A percentile compares a stretch with the other conserved stretches of the same genome.
phyloP scores from a whole-genome alignment of 257 asterid genomes.

The Haberlea rhodopensis region DNA sequence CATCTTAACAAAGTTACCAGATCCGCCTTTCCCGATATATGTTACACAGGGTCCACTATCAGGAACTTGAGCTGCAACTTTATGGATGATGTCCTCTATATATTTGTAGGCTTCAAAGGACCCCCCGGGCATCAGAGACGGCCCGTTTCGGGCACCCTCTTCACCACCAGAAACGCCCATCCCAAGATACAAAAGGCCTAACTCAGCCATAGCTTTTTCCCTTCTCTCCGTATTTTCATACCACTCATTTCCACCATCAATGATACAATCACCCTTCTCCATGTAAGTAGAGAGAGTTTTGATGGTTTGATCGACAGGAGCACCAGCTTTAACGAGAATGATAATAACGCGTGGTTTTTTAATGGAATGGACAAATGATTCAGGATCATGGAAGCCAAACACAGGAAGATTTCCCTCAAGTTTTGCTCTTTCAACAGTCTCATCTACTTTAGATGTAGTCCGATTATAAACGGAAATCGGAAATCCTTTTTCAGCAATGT shows the following conservation, averaged over 20 bases:
- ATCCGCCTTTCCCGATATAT: constrained; percentile 85
- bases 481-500: constrained; percentile 97
- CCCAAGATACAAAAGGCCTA: constrained; percentile 79
- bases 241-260: constrained; percentile 99
- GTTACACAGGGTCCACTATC: constrained; percentile 99
- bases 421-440: constrained; percentile 86
- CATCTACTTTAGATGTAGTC: constrained; percentile 94
- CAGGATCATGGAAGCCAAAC: constrained; percentile 79
- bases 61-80: constrained; percentile 93
- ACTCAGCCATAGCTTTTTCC: constrained; percentile 69
- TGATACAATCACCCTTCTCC: constrained; percentile 96
- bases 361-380: constrained; percentile 77
- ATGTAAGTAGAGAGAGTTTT: constrained; percentile 77
- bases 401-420: constrained; percentile 82
- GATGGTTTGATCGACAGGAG: constrained; percentile 95
- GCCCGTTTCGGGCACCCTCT: constrained; percentile 95
- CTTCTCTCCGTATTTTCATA: constrained; percentile 97
- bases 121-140: constrained; percentile 98
- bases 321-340: constrained; percentile 96
- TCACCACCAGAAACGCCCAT: constrained; percentile 99
- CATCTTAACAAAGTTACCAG: constrained; percentile 97
- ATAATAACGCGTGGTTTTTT: constrained; percentile 92
- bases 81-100: constrained; percentile 76
- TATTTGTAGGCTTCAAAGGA: constrained; percentile 75
- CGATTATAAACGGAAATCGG: constrained; percentile 96